Evolutionary conservation across 805 yeast genomes (phyloP), one percentile per base, ranked within the genome.

Genomic region (Myxozyma kluyveri): DNA sequence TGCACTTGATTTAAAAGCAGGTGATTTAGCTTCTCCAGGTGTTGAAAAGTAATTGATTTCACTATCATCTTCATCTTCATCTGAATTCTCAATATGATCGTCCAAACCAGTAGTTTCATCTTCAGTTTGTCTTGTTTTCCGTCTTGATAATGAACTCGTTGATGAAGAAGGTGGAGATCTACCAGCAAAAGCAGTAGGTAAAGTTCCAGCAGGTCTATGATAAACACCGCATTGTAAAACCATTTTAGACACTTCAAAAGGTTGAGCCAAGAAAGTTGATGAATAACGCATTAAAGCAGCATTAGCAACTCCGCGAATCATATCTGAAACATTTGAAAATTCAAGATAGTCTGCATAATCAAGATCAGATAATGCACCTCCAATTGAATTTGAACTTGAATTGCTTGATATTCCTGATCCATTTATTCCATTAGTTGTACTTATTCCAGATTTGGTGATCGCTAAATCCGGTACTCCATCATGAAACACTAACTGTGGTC

Each of bases 181-280:
- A 14, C 33, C 33, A 14, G 12, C 33, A 29, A 29, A 29, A 9
- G 33, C 33, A 29, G 33, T 14, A 9, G 33, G 33, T 29, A 29
- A 29, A 29, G 33, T 29, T 14, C 14, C 12, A 9, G 33, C 9
- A 9, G 33, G 33, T 9, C 33, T 9, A 9, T 9, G 33, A 26
- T 68, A 67, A 29, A 77, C 79, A 2, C 95, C 95, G 12, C 87
- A 84, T 67, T 93, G 98, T 50, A 89, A 69, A 24, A 90, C 73
- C 59, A 88, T 74, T 49, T 91, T 75, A 3, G 86, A 80, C 17
- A 87, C 84, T 61, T 91, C 97, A 67, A 90, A 83, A 1, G 99
- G 98, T 68, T 93, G 97, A 18, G 87, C 78, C 6, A 86, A 65
- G 29, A 88, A 67, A 41, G 83, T 80, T 54, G 81, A 82, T 49